Evolutionary conservation across 805 yeast genomes (phyloP).

Genomic region (Candida loeiensis): DNA sequence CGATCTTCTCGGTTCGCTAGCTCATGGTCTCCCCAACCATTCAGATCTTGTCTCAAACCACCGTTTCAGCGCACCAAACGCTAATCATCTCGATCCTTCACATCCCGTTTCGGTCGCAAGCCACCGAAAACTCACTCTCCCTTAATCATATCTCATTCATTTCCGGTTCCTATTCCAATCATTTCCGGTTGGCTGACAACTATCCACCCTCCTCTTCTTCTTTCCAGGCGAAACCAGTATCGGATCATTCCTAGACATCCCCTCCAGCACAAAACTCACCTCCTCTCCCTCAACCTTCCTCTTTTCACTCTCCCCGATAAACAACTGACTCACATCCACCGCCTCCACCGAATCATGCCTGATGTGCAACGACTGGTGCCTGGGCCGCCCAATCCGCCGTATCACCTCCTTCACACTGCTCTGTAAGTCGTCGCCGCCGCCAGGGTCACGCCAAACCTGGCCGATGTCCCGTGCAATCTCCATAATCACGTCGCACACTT

Average conservation of each 20-base stretch:
- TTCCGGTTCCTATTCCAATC: no score
- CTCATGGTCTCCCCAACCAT: no score
- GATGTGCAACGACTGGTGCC: slow-evolving; percentile 16
- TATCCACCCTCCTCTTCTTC: slow-evolving; percentile 5
- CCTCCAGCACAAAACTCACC: slow-evolving; percentile 1
- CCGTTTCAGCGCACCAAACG: no score
- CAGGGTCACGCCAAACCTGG: not conserved
- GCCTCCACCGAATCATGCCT: slow-evolving; percentile 17
- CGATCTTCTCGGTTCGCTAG: no score
- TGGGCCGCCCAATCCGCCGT: slow-evolving; percentile 12
- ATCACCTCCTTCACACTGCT: slow-evolving; percentile 1
- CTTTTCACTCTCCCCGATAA: slow-evolving; percentile 6
- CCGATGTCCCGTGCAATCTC: slow-evolving; percentile 1
- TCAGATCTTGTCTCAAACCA: no score
- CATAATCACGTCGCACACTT: slow-evolving; percentile 2
- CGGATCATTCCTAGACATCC: not conserved
- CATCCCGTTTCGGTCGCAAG: no score
- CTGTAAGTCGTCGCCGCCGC: not conserved
- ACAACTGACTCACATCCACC: slow-evolving; percentile 15
- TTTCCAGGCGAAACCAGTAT: not conserved
- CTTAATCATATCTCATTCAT: no score
- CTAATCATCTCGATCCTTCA: no score
- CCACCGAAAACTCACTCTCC: no score
- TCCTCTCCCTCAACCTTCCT: not conserved
- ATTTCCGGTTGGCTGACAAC: no score